Evolutionary conservation across 495 filamentous ascomycete species (phyloP), one percentile per base, ranked within the genome.

Genomic region (Pyronema omphalodes): DNA sequence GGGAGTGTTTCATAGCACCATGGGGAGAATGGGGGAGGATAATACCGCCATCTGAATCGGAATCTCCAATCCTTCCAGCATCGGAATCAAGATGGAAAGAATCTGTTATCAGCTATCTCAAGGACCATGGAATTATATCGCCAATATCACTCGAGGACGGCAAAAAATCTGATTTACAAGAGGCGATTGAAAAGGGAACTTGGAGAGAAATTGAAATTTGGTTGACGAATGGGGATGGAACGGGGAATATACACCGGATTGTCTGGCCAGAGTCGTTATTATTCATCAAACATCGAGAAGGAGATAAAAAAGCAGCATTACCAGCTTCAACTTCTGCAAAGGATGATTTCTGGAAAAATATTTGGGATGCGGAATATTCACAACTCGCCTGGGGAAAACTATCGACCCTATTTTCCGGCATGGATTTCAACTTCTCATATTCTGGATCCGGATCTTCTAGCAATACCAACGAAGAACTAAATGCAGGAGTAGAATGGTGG

Each of bases 1-100:
- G 62, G 52, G 62, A 65, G 11, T 62, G 65, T n/a, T 65, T 61
- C 44, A 62, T 65, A 50, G 62, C 62, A 35, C 62, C 62, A 9
- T 65, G 62, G 62, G 62, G 62, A 4, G 62, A 64, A 46, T 61
- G 62, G 62, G 62, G 62, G 5, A 47, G 62, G 19, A 39, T 65
- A 33, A 23, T 55, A 19, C 55, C 52, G 3, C 45, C 55, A 2
- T 35, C 6, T n/a, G 19, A 54, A 29, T 7, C n/a, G 39, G 39
- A 51, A 14, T 33, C 23, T 9, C 29, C 43, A 12, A 35, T 8
- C n/a, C 33, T 29, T 9, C 39, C 40, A 3, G 37, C 29, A 19
- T 53, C 59, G 12, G 60, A 63, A 47, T 54, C 57, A 17, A 52
- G 47, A 9, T 64, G 61, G 61, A 64, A 63, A 36, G 44, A 43